Conservation (phyloP, 164 flowering plant genomes). For the Liquidambar formosana region DNA sequence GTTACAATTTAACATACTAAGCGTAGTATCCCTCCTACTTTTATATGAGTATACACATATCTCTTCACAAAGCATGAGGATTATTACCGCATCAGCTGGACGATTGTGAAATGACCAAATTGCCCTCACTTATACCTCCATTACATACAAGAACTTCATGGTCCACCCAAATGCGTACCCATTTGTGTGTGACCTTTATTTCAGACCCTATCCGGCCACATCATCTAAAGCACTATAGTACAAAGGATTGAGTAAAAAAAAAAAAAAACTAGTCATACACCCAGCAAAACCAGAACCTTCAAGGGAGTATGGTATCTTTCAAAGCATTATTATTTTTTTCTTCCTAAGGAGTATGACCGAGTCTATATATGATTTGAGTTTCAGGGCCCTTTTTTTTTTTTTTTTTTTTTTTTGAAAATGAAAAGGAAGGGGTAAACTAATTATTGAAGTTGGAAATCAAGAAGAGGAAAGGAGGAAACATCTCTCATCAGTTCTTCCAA, state of each 20-base stretch:
- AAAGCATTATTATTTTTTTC: too few species aligned
- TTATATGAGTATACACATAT: constrained; percentile 27
- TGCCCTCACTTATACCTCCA: constrained; percentile 12
- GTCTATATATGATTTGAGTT: too few species aligned
- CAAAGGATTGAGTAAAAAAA: background rate
- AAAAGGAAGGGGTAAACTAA: too few species aligned
- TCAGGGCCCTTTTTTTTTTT: too few species aligned
- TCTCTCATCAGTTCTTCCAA: constrained; percentile 84
- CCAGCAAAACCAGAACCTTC: too few species aligned
- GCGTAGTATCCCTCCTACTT: constrained; percentile 6
- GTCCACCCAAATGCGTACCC: background rate
- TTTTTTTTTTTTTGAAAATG: too few species aligned
- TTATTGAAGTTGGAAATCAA: constrained; percentile 60
- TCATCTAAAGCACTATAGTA: background rate
- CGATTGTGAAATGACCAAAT: too few species aligned
- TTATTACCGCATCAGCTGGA: constrained; percentile 17
- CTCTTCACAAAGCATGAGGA: constrained; percentile 20
- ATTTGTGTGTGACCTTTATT: background rate
- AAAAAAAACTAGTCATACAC: background rate
- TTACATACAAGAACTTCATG: constrained; percentile 12
- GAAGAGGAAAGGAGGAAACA: constrained; percentile 60
- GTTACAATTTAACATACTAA: constrained; percentile 31
- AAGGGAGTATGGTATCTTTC: too few species aligned
- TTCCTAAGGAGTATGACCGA: too few species aligned
- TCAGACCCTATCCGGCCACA: constrained; percentile 2